Conservation (phyloP, 805 yeast genomes). For the Ogataea nakhonphanomensis region DNA sequence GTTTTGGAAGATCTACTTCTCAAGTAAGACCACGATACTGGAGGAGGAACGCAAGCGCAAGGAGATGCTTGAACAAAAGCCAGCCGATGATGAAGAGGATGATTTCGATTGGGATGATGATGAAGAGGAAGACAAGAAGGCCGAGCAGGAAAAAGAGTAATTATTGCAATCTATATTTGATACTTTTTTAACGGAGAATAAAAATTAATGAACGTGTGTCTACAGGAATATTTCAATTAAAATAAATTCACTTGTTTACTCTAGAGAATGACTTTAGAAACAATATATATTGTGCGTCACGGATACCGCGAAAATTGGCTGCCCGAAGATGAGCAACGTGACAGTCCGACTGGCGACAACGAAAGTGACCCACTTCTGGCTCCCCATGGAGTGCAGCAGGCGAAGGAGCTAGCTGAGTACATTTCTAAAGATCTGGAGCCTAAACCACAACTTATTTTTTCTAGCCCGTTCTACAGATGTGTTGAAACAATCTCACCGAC, state of each 20-base stretch:
- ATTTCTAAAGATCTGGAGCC: slow-evolving; percentile 43
- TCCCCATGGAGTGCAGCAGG: slow-evolving; percentile 83
- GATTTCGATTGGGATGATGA: slow-evolving; percentile 53
- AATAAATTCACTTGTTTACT: neutral
- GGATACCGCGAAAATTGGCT: slow-evolving; percentile 91
- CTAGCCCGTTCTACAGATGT: slow-evolving; percentile 89
- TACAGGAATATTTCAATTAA: neutral
- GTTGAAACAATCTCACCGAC: slow-evolving; percentile 76
- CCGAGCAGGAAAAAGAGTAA: slow-evolving; percentile 3
- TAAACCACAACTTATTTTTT: slow-evolving; percentile 65
- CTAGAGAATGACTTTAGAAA: slow-evolving; percentile 44
- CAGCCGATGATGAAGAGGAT: slow-evolving; percentile 36
- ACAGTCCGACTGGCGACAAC: slow-evolving; percentile 79
- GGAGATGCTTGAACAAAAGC: slow-evolving; percentile 47
- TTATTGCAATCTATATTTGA: neutral
- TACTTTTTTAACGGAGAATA: neutral
- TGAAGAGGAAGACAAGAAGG: slow-evolving; percentile 42
- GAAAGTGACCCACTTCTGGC: slow-evolving; percentile 89
- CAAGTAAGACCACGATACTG: slow-evolving; percentile 47
- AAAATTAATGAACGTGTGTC: neutral
- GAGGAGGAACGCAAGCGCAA: slow-evolving; percentile 66
- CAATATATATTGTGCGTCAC: slow-evolving; percentile 75
- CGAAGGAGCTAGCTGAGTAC: slow-evolving; percentile 69
- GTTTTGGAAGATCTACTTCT: slow-evolving; percentile 77
- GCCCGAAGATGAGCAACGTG: slow-evolving; percentile 78